A percentile compares a stretch with the other conserved stretches of the same genome.
phyloP scores from a whole-genome alignment of 371 early-diverging fungal genomes.

The Mortierella sp. region DNA sequence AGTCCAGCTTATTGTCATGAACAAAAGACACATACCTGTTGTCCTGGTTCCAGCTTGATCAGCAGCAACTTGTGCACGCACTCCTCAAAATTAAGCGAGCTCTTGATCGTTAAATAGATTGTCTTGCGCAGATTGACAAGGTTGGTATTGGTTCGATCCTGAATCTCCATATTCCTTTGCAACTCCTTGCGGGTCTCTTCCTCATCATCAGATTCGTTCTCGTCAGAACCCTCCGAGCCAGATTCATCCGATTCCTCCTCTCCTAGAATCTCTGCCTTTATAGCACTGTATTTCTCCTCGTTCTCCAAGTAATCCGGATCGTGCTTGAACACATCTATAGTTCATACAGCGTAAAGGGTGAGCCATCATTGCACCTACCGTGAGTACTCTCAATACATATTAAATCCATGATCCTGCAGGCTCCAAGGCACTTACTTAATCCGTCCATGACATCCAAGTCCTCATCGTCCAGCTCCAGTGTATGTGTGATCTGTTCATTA shows the following conservation, averaged over 20 bases:
- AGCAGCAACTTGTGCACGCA: conserved; percentile 94
- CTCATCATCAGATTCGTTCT: conserved; percentile 65
- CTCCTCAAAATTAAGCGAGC: conserved; percentile 95
- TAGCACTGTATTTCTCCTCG: conserved; percentile 83
- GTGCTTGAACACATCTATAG: conserved; percentile 74
- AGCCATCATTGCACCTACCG: no score
- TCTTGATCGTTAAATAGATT: conserved; percentile 97
- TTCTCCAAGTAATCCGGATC: conserved; percentile 87
- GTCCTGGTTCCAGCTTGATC: conserved; percentile 82
- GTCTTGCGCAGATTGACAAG: conserved; percentile 88
- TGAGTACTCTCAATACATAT: no score
- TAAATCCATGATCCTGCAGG: no score
- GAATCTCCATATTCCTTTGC: conserved; percentile 72
- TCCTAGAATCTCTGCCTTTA: conserved; percentile 93
- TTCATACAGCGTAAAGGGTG: not conserved
- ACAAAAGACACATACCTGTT: conserved; percentile 65
- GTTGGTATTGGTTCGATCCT: conserved; percentile 92
- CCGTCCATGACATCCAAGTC: conserved; percentile 83
- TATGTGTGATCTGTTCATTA: conserved; percentile 95
- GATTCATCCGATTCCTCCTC: conserved; percentile 67
- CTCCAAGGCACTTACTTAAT: conserved; percentile 66
- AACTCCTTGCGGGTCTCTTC: conserved; percentile 42
- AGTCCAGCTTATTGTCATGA: no score
- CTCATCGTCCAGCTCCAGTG: conserved; percentile 89
- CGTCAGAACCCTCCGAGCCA: conserved; percentile 59